phyloP scores from a whole-genome alignment of 2,329 filamentous ascomycete species.

The Mycocentrospora acerina region DNA sequence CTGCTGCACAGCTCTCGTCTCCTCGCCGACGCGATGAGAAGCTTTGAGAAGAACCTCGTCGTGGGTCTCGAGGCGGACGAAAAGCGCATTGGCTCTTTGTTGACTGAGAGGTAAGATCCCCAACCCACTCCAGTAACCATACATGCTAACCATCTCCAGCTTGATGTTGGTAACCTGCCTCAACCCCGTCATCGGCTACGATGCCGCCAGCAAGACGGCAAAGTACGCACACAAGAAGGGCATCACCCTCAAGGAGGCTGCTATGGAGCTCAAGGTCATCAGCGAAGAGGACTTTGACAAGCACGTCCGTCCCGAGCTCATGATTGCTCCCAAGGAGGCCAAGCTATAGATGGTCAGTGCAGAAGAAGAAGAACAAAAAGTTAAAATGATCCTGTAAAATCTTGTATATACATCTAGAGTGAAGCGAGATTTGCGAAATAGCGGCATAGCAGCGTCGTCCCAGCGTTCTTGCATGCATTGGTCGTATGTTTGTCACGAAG shows the following conservation, averaged over 20 bases:
- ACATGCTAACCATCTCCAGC: constrained; percentile 52
- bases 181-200: constrained; percentile 32
- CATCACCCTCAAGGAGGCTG: constrained; percentile 86
- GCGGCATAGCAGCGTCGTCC: no score
- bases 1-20: constrained; percentile 89
- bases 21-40: constrained; percentile 87
- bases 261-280: constrained; percentile 88
- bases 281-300: constrained; percentile 87
- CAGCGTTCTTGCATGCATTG: no score
- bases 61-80: constrained; percentile 88
- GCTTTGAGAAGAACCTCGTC: constrained; percentile 92
- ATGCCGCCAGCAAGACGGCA: constrained; percentile 37
- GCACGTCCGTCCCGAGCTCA: constrained; percentile 88
- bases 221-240: constrained; percentile 97
- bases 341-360: constrained; percentile 7
- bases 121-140: no score
- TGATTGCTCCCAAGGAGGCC: constrained; percentile 77
- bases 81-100: constrained; percentile 82
- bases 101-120: constrained; percentile 95
- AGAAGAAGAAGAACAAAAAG: no score
- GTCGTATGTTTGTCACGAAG: no score
- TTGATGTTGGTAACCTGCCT: constrained; percentile 95
- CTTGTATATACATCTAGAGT: background rate
- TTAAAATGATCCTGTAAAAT: background rate
- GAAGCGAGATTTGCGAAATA: no score